These are phyloP conservation scores for Tylopilus cervinicoccineus DNA, from an alignment of 768 basidiomycete species.

Conservation along the genomic window DNA sequence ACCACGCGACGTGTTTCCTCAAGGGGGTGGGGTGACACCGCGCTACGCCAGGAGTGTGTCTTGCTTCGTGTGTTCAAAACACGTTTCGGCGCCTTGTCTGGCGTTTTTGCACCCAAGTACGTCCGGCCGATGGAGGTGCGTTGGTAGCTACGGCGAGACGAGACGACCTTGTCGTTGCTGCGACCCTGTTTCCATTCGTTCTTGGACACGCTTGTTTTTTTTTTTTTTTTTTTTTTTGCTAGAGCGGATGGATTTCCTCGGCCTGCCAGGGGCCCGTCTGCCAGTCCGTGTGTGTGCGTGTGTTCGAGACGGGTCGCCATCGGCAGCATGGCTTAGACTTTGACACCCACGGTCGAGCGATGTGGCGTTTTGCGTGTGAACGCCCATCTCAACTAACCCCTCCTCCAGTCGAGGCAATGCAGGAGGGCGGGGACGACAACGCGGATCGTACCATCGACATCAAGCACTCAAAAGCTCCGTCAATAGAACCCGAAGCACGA, in stretches of 20 bases:
- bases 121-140: background rate
- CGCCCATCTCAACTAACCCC: no score
- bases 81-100: background rate
- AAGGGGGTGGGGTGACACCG: background rate
- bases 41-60: background rate
- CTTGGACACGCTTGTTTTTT: no score
- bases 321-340: conserved; percentile 5
- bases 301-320: background rate
- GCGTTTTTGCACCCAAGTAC: background rate
- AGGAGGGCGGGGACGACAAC: no score
- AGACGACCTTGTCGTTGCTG: background rate
- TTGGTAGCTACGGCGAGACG: background rate
- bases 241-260: no score
- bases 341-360: background rate
- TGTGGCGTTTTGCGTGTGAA: background rate
- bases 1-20: background rate
- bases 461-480: no score
- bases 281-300: no score
- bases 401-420: no score
- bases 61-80: background rate
- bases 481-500: no score
- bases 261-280: no score
- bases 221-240: no score
- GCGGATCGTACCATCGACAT: no score
- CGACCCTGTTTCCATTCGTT: background rate